Conservation (phyloP, 2,329 filamentous ascomycete species). For the Trichoderma lentiforme region DNA sequence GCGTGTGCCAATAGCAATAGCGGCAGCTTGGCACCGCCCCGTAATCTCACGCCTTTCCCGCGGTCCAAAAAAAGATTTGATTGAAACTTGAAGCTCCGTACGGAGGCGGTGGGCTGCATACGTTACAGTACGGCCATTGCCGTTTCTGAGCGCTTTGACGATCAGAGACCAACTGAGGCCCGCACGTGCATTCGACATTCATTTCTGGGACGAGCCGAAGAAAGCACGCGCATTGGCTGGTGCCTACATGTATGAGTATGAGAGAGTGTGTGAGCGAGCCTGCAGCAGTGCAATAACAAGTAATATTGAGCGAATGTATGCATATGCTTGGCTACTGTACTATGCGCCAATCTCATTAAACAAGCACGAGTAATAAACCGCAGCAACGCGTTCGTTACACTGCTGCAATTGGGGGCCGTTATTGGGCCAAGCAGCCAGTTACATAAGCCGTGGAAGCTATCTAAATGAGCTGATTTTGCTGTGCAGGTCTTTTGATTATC, state of each 20-base stretch:
- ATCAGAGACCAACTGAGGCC: neutral
- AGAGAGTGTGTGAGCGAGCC: neutral
- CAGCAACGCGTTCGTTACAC: neutral
- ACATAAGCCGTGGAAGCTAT: neutral
- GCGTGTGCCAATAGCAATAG: constrained; percentile 7
- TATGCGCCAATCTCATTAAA: neutral
- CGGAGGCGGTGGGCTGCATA: neutral
- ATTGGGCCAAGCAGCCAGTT: neutral
- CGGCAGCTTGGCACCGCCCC: constrained; percentile 9
- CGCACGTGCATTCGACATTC: neutral
- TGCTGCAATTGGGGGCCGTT: neutral
- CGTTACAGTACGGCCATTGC: neutral
- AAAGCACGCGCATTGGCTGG: neutral
- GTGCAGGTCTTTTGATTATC: neutral
- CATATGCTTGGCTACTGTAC: neutral
- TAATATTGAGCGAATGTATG: neutral
- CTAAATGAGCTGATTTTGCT: constrained; percentile 11
- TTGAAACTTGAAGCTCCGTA: neutral
- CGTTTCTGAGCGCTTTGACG: neutral
- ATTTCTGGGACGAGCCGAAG: neutral
- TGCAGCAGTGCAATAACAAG: neutral
- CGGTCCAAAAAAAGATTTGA: neutral
- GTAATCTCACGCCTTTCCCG: constrained; percentile 2
- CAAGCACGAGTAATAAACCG: neutral
- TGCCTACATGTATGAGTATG: neutral